Conservation (phyloP, 208 protist genomes). For the Wallacemonas sp. region DNA sequence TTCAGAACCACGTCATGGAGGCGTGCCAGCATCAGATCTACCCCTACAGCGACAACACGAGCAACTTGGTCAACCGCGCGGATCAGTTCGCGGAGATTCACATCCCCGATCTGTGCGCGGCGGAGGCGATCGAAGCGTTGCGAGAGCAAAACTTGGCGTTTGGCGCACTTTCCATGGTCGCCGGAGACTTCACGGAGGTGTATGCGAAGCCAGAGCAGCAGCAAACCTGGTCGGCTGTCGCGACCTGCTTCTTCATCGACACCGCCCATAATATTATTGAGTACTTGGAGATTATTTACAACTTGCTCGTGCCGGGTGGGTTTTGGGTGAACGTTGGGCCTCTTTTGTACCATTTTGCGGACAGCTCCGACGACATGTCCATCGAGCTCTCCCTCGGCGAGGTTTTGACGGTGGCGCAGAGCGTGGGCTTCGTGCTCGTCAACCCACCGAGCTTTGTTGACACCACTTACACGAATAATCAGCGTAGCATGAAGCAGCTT, state of each 20-base stretch:
- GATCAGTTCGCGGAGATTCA: slow-evolving; percentile 89
- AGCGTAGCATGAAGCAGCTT: slow-evolving; percentile 91
- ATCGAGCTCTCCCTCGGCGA: slow-evolving; percentile 93
- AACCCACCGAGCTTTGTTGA: slow-evolving; percentile 73
- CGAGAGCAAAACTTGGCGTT: slow-evolving; percentile 47
- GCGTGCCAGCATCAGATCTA: slow-evolving; percentile 85
- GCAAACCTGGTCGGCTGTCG: slow-evolving; percentile 90
- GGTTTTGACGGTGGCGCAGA: slow-evolving; percentile 76
- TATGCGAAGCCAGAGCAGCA: slow-evolving; percentile 88
- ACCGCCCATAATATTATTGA: slow-evolving; percentile 97
- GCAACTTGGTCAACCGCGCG: slow-evolving; percentile 84
- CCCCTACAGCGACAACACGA: slow-evolving; percentile 93
- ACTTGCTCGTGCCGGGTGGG: slow-evolving; percentile 91
- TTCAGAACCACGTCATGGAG: slow-evolving; percentile 93
- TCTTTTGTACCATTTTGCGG: slow-evolving; percentile 95
- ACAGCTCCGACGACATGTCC: slow-evolving; percentile 81
- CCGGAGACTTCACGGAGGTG: slow-evolving; percentile 96
- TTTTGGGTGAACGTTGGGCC: slow-evolving; percentile 96
- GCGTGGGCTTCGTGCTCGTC: slow-evolving; percentile 77
- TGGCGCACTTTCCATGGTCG: slow-evolving; percentile 95
- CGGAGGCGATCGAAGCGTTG: slow-evolving; percentile 75
- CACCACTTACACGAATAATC: slow-evolving; percentile 91
- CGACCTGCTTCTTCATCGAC: slow-evolving; percentile 97
- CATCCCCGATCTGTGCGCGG: slow-evolving; percentile 92
- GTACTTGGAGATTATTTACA: slow-evolving; percentile 94